Conservation (phyloP, 2,329 filamentous ascomycete species). For the Cladosporium phlei region DNA sequence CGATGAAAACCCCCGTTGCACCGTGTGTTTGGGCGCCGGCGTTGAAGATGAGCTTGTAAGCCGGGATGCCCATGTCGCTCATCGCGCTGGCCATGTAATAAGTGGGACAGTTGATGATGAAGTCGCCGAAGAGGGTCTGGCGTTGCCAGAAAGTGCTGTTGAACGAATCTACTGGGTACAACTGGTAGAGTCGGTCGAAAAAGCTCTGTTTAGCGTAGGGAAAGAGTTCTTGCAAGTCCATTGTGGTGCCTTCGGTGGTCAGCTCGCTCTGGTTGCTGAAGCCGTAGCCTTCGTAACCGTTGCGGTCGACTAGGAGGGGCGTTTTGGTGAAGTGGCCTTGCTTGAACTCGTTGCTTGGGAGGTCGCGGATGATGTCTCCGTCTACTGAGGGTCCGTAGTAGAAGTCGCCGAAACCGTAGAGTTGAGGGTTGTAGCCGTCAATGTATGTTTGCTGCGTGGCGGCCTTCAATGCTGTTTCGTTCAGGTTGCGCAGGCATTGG, state of each 20-base stretch:
- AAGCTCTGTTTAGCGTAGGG: slow-evolving; percentile 32
- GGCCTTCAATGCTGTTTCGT: background rate
- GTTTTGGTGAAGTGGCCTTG: slow-evolving; percentile 33
- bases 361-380: slow-evolving; percentile 35
- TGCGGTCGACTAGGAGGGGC: slow-evolving; percentile 33
- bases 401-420: slow-evolving; percentile 40
- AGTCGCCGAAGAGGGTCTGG: slow-evolving; percentile 39
- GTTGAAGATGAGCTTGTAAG: slow-evolving; percentile 34
- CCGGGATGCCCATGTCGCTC: slow-evolving; percentile 14
- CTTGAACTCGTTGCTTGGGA: slow-evolving; percentile 32
- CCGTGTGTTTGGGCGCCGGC: slow-evolving; percentile 33
- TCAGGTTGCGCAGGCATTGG: slow-evolving; percentile 23
- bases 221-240: slow-evolving; percentile 31
- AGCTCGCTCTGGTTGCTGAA: slow-evolving; percentile 32
- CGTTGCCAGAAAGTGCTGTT: slow-evolving; percentile 37
- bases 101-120: slow-evolving; percentile 37
- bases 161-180: slow-evolving; percentile 32
- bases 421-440: background rate
- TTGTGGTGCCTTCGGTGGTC: slow-evolving; percentile 26
- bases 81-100: slow-evolving; percentile 35
- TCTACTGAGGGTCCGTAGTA: slow-evolving; percentile 40
- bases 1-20: slow-evolving; percentile 24
- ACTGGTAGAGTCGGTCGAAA: slow-evolving; percentile 39
- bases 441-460: slow-evolving; percentile 10
- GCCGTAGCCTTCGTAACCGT: slow-evolving; percentile 34